Base-by-base conservation (phyloP, 192 early-diverging fungal genomes). In the Funneliformis mosseae region DNA sequence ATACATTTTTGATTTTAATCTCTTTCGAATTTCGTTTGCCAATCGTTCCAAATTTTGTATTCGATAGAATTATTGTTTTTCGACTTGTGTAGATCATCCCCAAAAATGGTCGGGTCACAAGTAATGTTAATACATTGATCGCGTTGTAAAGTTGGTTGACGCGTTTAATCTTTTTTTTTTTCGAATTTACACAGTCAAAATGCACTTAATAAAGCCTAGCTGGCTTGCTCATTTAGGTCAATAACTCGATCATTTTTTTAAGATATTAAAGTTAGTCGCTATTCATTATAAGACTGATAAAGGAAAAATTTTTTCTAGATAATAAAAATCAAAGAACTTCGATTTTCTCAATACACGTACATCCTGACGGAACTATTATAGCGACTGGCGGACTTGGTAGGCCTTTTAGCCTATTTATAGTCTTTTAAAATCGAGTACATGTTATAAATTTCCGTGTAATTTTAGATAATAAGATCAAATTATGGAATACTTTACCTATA, bases 271-370 rank as follows among this genome's bases (percentile, higher is more conserved):
- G 7, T 69, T 21, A 38, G 2, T 69, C 8, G 39, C n/a, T 21
- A 41, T 8, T 18, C 16, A 41, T 21, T 42, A 41, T 1, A 50
- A n/a, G 38, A 42, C 21, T 41, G 8, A 8, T 21, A 42, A 23
- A n/a, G n/a, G n/a, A n/a, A n/a, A n/a, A n/a, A n/a, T n/a, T 66
- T 59, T 4, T 59, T 48, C 21, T 80, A 82, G 85, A 81, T 66
- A 81, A 85, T 38, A 88, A 86, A 79, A 74, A 68, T 43, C 87
- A 88, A 61, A 84, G 83, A 72, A 84, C 79, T 12, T 85, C 85
- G 66, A 97, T 99, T 77, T 99, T 95, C 88, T 95, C 95, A 2
- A 70, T 97, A 12, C 92, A 96, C 84, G 93, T 95, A 18, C 95
- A 97, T 87, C 95, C 97, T 1, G 85, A 88, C 80, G 93, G 94